phyloP scores from a whole-genome alignment of 257 asterid genomes.

The Marsdenia floribunda region DNA sequence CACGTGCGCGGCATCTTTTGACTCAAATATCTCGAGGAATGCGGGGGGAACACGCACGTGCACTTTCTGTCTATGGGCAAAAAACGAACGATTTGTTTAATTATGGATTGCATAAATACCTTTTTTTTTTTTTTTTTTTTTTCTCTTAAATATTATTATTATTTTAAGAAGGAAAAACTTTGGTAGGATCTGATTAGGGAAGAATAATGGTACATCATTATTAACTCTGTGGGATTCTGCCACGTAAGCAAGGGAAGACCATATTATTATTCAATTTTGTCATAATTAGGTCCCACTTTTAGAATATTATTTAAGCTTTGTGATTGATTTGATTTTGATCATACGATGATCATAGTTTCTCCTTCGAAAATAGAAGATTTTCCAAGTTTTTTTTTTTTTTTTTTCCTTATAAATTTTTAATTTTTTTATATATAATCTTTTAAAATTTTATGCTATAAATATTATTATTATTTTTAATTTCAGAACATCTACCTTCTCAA shows the following conservation, averaged over 20 bases:
- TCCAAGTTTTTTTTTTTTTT: too few relatives aligned
- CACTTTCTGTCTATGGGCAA: conserved; percentile 16
- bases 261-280: neutral
- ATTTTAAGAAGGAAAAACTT: neutral
- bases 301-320: neutral
- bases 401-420: too few relatives aligned
- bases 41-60: conserved; percentile 41
- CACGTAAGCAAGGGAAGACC: neutral
- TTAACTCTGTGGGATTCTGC: neutral
- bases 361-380: too few relatives aligned
- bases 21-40: conserved; percentile 48
- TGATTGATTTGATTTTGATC: neutral
- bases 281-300: neutral
- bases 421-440: too few relatives aligned
- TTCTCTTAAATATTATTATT: neutral
- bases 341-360: neutral
- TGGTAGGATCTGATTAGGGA: conserved; percentile 4
- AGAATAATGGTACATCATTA: conserved; percentile 4
- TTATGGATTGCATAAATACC: conserved; percentile 5
- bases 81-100: neutral
- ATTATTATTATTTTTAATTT: too few relatives aligned
- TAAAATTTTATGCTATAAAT: too few relatives aligned
- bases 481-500: too few relatives aligned
- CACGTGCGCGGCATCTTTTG: conserved; percentile 84
- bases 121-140: neutral